Percentiles rank a stretch among this genome's conserved stretches.
Evolutionary conservation across 805 yeast species (phyloP).

Genomic region (Lipomyces sp.): DNA sequence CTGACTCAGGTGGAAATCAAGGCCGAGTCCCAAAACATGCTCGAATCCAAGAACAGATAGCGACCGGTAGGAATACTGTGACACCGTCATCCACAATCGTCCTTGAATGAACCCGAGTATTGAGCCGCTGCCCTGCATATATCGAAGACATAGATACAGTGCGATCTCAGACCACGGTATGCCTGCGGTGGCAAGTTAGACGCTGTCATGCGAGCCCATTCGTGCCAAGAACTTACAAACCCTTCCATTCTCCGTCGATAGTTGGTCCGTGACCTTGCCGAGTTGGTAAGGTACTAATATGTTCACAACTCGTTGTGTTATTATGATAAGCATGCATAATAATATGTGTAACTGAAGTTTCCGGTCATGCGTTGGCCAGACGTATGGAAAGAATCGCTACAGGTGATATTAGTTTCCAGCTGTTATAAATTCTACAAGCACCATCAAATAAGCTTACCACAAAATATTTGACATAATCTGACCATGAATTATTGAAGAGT

Average conservation of each 20-base stretch:
- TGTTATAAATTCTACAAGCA: neutral
- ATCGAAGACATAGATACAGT: conserved; percentile 30
- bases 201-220: neutral
- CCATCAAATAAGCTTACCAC: conserved; percentile 11
- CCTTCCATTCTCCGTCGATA: conserved; percentile 14
- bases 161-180: conserved; percentile 30
- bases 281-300: conserved; percentile 35
- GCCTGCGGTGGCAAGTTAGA: neutral
- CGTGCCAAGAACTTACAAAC: neutral
- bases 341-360: conserved; percentile 25
- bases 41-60: conserved; percentile 25
- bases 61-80: conserved; percentile 26
- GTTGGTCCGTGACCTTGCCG: conserved; percentile 30
- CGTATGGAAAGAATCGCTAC: conserved; percentile 30
- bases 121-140: conserved; percentile 34
- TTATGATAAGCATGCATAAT: conserved; percentile 27
- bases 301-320: conserved; percentile 29
- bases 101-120: conserved; percentile 26
- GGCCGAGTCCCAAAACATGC: conserved; percentile 30
- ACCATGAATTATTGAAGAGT: neutral
- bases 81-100: conserved; percentile 29
- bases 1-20: conserved; percentile 31
- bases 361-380: conserved; percentile 32
- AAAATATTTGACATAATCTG: conserved; percentile 19
- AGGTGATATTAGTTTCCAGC: neutral